Conservation (phyloP, 305 asterid species). For the Withania somnifera region DNA sequence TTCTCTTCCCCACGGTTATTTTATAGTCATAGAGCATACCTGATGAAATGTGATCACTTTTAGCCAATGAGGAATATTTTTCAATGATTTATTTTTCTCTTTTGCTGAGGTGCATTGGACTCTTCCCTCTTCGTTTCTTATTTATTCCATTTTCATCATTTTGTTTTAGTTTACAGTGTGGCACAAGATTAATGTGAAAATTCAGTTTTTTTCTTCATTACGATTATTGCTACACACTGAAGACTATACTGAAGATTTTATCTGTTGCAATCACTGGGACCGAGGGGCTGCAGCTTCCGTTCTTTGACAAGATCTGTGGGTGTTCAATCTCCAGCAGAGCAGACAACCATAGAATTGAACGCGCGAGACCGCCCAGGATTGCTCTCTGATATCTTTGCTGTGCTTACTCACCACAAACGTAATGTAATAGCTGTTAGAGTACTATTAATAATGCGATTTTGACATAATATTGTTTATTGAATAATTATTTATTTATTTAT, state of each 20-base stretch:
- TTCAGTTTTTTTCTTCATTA: too few relatives aligned
- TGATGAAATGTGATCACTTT: not conserved
- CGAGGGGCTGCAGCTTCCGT: constrained; percentile 35
- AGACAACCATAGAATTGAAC: constrained; percentile 59
- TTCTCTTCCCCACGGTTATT: too few relatives aligned
- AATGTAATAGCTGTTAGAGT: constrained; percentile 63
- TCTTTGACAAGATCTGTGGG: constrained; percentile 51
- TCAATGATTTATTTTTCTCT: not conserved
- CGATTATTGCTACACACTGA: too few relatives aligned
- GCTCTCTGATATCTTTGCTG: constrained; percentile 72
- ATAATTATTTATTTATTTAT: too few relatives aligned
- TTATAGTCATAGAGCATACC: not conserved
- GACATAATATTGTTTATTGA: too few relatives aligned
- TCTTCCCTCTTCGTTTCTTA: too few relatives aligned
- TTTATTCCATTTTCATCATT: too few relatives aligned
- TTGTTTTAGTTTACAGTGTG: constrained; percentile 3
- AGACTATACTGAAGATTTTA: too few relatives aligned
- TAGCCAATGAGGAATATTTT: not conserved
- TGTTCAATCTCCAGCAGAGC: constrained; percentile 40
- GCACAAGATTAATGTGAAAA: too few relatives aligned
- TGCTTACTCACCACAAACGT: constrained; percentile 66
- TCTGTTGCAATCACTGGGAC: constrained; percentile 41
- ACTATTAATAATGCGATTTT: too few relatives aligned
- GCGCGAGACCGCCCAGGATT: constrained; percentile 82
- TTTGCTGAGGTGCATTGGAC: too few relatives aligned